These are phyloP conservation scores for Saccharomycopsis olivae DNA, from an alignment of 805 yeast genomes.

Conservation along the genomic window DNA sequence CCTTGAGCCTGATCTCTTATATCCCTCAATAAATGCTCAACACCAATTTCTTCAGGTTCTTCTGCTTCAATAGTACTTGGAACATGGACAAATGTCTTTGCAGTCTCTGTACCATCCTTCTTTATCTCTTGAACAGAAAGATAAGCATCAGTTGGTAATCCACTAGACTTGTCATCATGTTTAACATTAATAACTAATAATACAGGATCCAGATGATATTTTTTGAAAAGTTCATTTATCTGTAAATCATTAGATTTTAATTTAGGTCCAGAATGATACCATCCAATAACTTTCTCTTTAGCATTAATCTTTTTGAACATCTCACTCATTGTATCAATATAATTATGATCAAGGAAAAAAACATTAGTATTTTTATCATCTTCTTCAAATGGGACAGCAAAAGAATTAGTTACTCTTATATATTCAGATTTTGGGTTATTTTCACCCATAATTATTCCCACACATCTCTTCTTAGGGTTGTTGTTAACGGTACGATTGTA, in stretches of 20 bases:
- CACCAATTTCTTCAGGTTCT: constrained; percentile 99
- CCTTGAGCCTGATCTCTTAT: constrained; percentile 97
- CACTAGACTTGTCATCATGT: constrained; percentile 59
- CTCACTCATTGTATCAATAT: constrained; percentile 90
- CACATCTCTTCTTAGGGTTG: constrained; percentile 62
- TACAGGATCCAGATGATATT: constrained; percentile 71
- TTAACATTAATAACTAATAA: constrained; percentile 86
- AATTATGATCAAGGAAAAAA: constrained; percentile 96
- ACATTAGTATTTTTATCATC: constrained; percentile 85
- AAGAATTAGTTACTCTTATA: constrained; percentile 78
- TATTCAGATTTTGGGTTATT: constrained; percentile 34
- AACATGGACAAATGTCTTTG: constrained; percentile 84
- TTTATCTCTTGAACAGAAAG: constrained; percentile 89
- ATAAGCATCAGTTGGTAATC: constrained; percentile 94
- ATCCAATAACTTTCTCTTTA: constrained; percentile 91
- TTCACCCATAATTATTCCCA: constrained; percentile 92
- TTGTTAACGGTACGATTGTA: constrained; percentile 76
- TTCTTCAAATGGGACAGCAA: constrained; percentile 97
- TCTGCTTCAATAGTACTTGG: constrained; percentile 93
- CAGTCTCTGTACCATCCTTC: constrained; percentile 90
- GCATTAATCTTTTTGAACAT: constrained; percentile 98
- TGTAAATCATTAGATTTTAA: constrained; percentile 78
- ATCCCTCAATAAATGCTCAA: constrained; percentile 89
- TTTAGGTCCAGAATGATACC: constrained; percentile 98
- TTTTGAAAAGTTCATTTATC: constrained; percentile 83